phyloP scores from a whole-genome alignment of 1,139 yeast species.

The Debaryomyces sp. region DNA sequence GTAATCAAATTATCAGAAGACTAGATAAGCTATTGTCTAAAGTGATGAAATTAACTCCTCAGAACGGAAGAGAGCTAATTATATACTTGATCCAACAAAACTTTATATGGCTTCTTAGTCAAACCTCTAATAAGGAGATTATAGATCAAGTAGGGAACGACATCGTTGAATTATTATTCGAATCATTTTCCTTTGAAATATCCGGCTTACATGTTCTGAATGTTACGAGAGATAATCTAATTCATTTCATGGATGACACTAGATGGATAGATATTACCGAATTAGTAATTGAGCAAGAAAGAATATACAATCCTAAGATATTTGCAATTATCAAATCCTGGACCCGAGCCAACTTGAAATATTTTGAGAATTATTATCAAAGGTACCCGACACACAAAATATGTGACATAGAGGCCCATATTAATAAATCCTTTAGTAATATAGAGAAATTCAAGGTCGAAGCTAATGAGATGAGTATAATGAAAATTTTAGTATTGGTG shows the following conservation, averaged over 20 bases:
- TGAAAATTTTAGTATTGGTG: conserved; percentile 4
- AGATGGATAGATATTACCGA: neutral
- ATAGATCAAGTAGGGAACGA: neutral
- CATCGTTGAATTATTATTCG: neutral
- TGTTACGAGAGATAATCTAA: neutral
- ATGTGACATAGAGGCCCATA: neutral
- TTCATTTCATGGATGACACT: neutral
- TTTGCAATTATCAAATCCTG: neutral
- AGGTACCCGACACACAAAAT: conserved; percentile 1
- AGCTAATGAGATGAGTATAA: neutral
- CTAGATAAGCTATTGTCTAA: neutral
- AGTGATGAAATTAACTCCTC: neutral
- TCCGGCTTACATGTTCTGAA: conserved; percentile 1
- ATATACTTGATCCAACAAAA: conserved; percentile 1
- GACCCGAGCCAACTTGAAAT: neutral
- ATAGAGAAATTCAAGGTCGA: neutral
- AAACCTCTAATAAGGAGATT: neutral
- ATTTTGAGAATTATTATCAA: conserved; percentile 4
- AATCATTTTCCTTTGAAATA: neutral
- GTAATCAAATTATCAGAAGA: neutral
- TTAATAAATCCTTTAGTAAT: neutral
- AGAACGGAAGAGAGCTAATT: neutral
- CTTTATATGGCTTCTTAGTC: neutral
- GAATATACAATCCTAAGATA: neutral
- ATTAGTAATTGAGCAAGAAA: neutral